These are phyloP conservation scores for Phytophthora cryptogea DNA, from an alignment of 352 stramenopile genomes.

Conservation along the genomic window DNA sequence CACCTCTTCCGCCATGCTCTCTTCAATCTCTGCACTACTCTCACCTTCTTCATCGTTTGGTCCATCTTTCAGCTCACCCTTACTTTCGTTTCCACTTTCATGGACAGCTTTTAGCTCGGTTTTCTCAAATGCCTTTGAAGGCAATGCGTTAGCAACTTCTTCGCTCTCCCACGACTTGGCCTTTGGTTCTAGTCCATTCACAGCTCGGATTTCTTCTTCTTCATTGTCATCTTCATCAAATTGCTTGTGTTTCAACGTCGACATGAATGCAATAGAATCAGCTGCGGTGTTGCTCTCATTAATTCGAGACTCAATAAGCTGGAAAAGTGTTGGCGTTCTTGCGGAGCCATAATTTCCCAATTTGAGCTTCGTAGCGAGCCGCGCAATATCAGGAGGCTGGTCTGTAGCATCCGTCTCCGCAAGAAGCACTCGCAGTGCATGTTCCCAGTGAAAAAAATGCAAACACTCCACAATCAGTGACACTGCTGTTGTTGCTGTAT, in stretches of 20 bases:
- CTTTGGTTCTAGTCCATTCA: neutral
- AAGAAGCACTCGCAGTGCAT: constrained; percentile 56
- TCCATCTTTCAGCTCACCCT: neutral
- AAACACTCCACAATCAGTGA: constrained; percentile 66
- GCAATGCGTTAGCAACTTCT: constrained; percentile 1
- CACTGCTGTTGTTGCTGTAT: constrained; percentile 39
- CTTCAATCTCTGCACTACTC: constrained; percentile 47
- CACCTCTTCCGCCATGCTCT: constrained; percentile 59
- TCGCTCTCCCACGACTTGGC: constrained; percentile 8
- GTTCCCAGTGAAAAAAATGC: constrained; percentile 59
- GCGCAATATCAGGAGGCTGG: constrained; percentile 2
- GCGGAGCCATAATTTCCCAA: constrained; percentile 2
- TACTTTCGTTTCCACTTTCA: constrained; percentile 4
- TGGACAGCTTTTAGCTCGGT: constrained; percentile 1
- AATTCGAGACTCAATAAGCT: constrained; percentile 30
- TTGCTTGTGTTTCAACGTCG: constrained; percentile 3
- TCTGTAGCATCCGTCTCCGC: constrained; percentile 44
- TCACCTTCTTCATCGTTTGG: constrained; percentile 14
- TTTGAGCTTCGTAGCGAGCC: constrained; percentile 29
- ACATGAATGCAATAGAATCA: neutral
- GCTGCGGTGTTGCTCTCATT: constrained; percentile 1
- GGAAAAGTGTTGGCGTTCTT: constrained; percentile 33
- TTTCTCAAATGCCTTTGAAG: constrained; percentile 3
- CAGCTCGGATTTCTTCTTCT: neutral
- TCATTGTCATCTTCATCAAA: constrained; percentile 15